A percentile compares a stretch with the other conserved stretches of the same genome.
These are phyloP conservation scores for Didymellaceae sp. DNA, from an alignment of 2,329 filamentous ascomycete species.

Conservation along the genomic window DNA sequence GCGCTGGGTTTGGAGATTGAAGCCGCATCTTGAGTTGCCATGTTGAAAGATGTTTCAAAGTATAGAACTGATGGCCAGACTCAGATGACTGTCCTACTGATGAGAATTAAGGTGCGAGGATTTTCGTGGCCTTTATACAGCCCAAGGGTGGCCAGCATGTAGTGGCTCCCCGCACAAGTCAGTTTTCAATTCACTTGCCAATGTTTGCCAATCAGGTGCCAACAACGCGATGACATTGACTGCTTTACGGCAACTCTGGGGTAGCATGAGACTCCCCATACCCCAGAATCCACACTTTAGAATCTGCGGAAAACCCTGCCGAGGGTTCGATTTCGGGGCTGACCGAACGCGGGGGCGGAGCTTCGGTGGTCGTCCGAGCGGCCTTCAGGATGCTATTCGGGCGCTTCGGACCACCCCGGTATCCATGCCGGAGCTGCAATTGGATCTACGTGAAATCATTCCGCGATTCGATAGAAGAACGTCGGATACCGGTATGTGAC, in stretches of 20 bases:
- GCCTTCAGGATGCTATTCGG: not conserved
- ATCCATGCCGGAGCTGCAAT: not conserved
- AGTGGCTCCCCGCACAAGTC: not conserved
- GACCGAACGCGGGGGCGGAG: not conserved
- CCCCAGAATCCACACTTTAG: not conserved
- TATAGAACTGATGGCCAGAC: not conserved
- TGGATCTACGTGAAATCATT: not conserved
- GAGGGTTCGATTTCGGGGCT: not conserved
- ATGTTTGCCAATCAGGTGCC: not conserved
- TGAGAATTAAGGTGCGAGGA: not conserved
- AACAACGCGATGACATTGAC: not conserved
- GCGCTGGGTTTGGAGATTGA: constrained; percentile 1
- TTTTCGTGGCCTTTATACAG: not conserved
- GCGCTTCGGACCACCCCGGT: constrained; percentile 2
- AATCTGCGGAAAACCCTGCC: not conserved
- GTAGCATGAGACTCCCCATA: constrained; percentile 2
- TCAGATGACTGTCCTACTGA: not conserved
- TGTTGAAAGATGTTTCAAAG: not conserved
- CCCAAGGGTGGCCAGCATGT: not conserved
- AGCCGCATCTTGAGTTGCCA: not conserved
- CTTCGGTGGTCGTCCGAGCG: not conserved
- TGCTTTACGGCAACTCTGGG: not conserved
- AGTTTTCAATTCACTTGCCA: not conserved
- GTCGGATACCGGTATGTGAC: not conserved
- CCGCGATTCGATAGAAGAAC: not conserved